These are phyloP conservation scores for Neurospora tetraspora DNA, from an alignment of 495 filamentous ascomycete genomes.

Conservation along the genomic window DNA sequence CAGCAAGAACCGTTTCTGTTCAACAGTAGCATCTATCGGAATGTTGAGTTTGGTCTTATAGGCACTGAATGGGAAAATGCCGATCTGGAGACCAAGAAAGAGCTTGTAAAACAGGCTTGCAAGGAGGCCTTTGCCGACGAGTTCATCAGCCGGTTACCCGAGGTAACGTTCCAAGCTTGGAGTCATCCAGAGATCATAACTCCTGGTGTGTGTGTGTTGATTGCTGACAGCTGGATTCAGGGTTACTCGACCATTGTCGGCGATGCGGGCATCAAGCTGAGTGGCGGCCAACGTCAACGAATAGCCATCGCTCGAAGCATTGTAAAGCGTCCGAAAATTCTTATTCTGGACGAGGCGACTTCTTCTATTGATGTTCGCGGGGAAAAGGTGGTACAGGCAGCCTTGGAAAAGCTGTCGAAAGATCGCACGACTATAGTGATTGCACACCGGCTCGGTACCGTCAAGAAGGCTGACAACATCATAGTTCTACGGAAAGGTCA, in stretches of 20 bases:
- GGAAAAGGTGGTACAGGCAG: conserved; percentile 48
- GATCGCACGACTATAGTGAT: conserved; percentile 53
- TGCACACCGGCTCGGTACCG: conserved; percentile 49
- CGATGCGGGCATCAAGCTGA: conserved; percentile 49
- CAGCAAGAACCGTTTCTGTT: conserved; percentile 66
- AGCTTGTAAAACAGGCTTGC: conserved; percentile 49
- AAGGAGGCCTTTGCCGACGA: conserved; percentile 51
- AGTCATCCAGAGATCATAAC: background rate
- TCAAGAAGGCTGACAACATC: conserved; percentile 58
- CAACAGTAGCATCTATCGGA: conserved; percentile 55
- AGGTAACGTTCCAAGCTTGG: conserved; percentile 14
- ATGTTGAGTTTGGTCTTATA: conserved; percentile 55
- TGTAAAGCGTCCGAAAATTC: conserved; percentile 67
- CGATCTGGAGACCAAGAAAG: conserved; percentile 37
- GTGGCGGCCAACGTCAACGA: conserved; percentile 55
- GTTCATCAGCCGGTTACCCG: conserved; percentile 50
- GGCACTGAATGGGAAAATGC: conserved; percentile 50
- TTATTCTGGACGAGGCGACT: conserved; percentile 80
- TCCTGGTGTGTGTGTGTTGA: background rate
- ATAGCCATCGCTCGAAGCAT: conserved; percentile 62
- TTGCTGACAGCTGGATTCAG: conserved; percentile 13
- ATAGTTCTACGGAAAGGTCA: conserved; percentile 46
- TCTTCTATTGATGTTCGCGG: conserved; percentile 48
- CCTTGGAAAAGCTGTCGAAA: conserved; percentile 43
- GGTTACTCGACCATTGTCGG: conserved; percentile 55